Evolutionary conservation across 352 stramenopile genomes (phyloP), one percentile per base, ranked within the genome.

Genomic region (Phytophthora pinifolia): DNA sequence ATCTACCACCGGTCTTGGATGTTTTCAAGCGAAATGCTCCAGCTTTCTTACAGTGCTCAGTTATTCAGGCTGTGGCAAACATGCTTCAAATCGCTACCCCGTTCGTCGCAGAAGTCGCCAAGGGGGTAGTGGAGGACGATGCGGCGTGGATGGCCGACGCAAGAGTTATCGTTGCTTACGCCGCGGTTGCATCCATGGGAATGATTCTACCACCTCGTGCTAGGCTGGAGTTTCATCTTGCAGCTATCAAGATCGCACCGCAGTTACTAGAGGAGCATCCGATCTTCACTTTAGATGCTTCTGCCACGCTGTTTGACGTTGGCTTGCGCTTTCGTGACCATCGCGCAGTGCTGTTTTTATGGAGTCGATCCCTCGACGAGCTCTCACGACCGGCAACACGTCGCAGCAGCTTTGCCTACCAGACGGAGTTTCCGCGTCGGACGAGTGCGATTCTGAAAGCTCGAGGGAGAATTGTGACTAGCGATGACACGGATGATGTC

Each of bases 21-120:
- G 37, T 88, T n/a, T 81, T 65, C 50, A 85, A 86, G 53, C 51
- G 71, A 1, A 47, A 84, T 25, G 51, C 29, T 9, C 67, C 73
- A 25, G 13, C 65, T 0, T 76, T 74, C 35, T 46, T 80, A n/a
- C 62, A 72, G 14, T 73, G 79, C 20, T 71, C 67, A 6, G 63
- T 77, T n/a, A 52, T 48, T 1, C 76, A 85, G 37, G 45, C 58
- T 2, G 70, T 88, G 3, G n/a, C 48, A 7, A 88, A 79, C 38
- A 71, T 83, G 53, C 52, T 88, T 1, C 56, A 67, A 27, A 15
- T 86, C 20, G 42, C 86, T 6, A 59, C 36, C 12, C 59, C 34
- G 6, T 67, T 86, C n/a, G 35, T 90, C 3, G 57, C 62, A 10
- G 55, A 81, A 30, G 54, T 74, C 34, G 43, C 32, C 1, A 67